Evolutionary conservation across 1,139 yeast species (phyloP).

Genomic region (Pichia norvegensis): DNA sequence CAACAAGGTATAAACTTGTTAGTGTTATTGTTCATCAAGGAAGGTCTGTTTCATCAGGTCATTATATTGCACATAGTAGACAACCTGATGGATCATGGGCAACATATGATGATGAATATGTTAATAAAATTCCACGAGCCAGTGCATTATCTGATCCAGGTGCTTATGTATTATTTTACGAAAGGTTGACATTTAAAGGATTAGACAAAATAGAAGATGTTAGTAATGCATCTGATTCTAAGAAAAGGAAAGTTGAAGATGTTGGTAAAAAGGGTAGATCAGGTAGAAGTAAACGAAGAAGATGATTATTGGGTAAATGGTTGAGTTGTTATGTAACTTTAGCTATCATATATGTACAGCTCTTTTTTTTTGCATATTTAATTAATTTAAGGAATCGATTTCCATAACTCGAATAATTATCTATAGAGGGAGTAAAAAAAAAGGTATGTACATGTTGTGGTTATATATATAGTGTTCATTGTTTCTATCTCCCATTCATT

Average conservation of each 20-base stretch:
- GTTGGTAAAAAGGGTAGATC: neutral
- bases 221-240: slow-evolving; percentile 1
- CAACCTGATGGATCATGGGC: slow-evolving; percentile 93
- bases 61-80: slow-evolving; percentile 81
- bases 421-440: too few species aligned
- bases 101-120: slow-evolving; percentile 87
- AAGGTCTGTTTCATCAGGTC: slow-evolving; percentile 86
- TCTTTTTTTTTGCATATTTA: neutral
- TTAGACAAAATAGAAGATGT: neutral
- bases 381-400: neutral
- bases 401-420: too few species aligned
- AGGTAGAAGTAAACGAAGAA: slow-evolving; percentile 7
- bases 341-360: too few species aligned
- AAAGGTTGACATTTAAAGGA: slow-evolving; percentile 54
- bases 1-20: slow-evolving; percentile 63
- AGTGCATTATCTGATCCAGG: slow-evolving; percentile 75
- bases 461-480: too few species aligned
- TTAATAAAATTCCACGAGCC: slow-evolving; percentile 63
- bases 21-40: slow-evolving; percentile 94
- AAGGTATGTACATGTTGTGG: slow-evolving; percentile 3
- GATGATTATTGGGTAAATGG: neutral
- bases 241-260: slow-evolving; percentile 7
- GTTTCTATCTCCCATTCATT: too few species aligned
- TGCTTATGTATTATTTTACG: slow-evolving; percentile 83
- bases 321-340: too few species aligned